Conservation (phyloP, 2,329 filamentous ascomycete genomes). For the Penicillium vulpinum region DNA sequence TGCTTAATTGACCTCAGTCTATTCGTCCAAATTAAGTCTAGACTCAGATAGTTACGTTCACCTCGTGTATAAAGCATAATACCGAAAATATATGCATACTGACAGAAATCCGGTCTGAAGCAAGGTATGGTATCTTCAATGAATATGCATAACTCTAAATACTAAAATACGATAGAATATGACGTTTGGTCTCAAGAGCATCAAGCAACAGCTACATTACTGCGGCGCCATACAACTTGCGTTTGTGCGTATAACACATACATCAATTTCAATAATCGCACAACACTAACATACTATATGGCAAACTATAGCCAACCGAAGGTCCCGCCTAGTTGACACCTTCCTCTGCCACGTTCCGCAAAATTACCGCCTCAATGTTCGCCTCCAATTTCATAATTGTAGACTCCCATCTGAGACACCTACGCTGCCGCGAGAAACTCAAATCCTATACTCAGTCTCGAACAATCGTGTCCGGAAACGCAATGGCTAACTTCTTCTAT, state of each 20-base stretch:
- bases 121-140: too few relatives aligned
- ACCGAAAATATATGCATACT: too few relatives aligned
- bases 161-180: too few relatives aligned
- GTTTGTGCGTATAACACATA: slow-evolving; percentile 5
- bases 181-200: slow-evolving; percentile 13
- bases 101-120: too few relatives aligned
- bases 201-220: slow-evolving; percentile 18
- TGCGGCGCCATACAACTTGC: slow-evolving; percentile 16
- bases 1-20: too few relatives aligned
- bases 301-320: slow-evolving; percentile 10
- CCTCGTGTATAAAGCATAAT: too few relatives aligned
- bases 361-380: slow-evolving; percentile 64
- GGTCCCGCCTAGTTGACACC: slow-evolving; percentile 41
- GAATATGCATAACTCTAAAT: too few relatives aligned
- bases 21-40: too few relatives aligned
- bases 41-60: too few relatives aligned
- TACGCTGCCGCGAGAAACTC: slow-evolving; percentile 56
- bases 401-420: slow-evolving; percentile 48
- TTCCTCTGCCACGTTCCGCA: slow-evolving; percentile 62
- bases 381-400: slow-evolving; percentile 58
- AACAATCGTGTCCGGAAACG: slow-evolving; percentile 51
- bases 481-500: slow-evolving; percentile 65
- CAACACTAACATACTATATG: neutral
- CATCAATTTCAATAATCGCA: neutral
- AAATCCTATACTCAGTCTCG: slow-evolving; percentile 47